Evolutionary conservation across 2,329 filamentous ascomycete species (phyloP), one percentile per base, ranked within the genome.

Genomic region (Blastomyces silverae): DNA sequence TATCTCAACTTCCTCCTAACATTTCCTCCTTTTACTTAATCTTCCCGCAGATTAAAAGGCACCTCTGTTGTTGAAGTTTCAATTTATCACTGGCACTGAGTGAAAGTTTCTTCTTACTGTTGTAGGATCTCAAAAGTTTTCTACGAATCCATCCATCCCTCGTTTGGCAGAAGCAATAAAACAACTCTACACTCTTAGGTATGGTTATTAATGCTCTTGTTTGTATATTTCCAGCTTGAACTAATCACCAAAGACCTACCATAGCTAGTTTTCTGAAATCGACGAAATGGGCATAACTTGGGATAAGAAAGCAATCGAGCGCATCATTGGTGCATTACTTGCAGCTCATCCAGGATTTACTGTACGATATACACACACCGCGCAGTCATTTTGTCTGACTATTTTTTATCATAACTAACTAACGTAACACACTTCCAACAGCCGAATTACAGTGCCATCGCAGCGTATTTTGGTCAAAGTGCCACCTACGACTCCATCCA

Each of bases 401-500:
- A 37, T 44, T 17, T 10, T 31, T 34, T 37, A 8, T 5, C 34
- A n/a, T 58, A 28, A 37, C 31, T 10, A 48, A 15, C n/a, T 48
- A 22, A 56, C 17, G 28, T 20, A 20, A 62, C 8, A 42, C 46
- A 17, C 31, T 61, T 34, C 31, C 31, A 34, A 34, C 31, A 84
- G 82, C 73, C 82, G 28, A 77, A 83, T 64, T 77, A 79, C 68
- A 70, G 69, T 1, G 71, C 73, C 3, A 77, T 82, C 31, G 81
- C 81, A 0, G 68, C 70, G 1, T 71, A 80, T 62, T 84, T 79
- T 67, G 80, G 79, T 0, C 68, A 75, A 8, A 78, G 76, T 0
- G 79, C 79, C 0, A 82, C 79, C 0, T 82, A 81, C 71, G 74
- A 82, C 66, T 73, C 81, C 0, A 76, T 84, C 31, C 78, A 83